Evolutionary conservation across 2,329 filamentous ascomycete genomes (phyloP), one percentile per base, ranked within the genome.

Genomic region (Nemania diffusa): DNA sequence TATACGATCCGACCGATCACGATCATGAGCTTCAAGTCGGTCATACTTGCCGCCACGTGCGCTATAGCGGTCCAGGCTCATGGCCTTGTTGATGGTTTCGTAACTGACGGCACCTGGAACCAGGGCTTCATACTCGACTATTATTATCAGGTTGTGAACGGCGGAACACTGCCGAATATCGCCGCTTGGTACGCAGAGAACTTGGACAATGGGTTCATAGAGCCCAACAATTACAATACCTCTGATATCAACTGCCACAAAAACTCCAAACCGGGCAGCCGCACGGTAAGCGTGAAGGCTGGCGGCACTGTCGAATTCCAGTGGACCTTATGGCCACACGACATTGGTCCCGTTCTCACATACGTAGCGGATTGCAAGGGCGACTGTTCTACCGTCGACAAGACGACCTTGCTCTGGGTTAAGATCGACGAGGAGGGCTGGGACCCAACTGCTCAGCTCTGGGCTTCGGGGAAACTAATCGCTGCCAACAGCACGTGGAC

Each of bases 401-500:
- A 64, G 52, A 64, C 48, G 1, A 55, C 62, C 1, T 53, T 64
- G 77, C 64, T 72, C 71, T 64, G 73, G 74, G 42, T 77, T 57
- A 78, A 77, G 62, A 77, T 77, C 48, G 71, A 75, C 57, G 71
- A 74, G 46, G 66, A 57, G 2, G 70, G 72, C 15, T 73, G 75
- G 48, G 77, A 78, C 44, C 67, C 57, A 32, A 62, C 40, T 55
- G 51, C 77, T 1, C 72, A 77, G 6, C 79, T 42, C 2, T 79
- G 78, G 78, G 74, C 71, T 9, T 71, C 76, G 8, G 73, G 77
- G 69, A 73, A 81, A 3, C 75, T 86, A 66, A 84, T 84, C 73
- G 72, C 76, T 62, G 80, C 81, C 74, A 84, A 84, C 77, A 82
- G 80, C 77, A 82, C 77, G 66, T 83, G 79, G 77, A 80, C 78